A percentile compares a stretch with the other conserved stretches of the same genome.
phyloP scores from a whole-genome alignment of 164 flowering plant genomes.

The grape (Vitis vinifera) region ASM3070453v1 NC_081809.1:2775001-2775500 shows the following conservation, averaged over 20 bases:
- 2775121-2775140: conserved; percentile 29
- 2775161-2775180: background rate
- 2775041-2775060: conserved; percentile 42
- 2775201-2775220: conserved; percentile 28
- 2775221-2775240: conserved; percentile 46
- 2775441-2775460: no score
- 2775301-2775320: no score
- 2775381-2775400: no score
- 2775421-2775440: no score
- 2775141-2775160: background rate
- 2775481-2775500: no score
- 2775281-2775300: no score
- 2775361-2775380: no score
- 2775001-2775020: conserved; percentile 51
- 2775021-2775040: conserved; percentile 87
- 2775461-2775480: no score
- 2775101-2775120: conserved; percentile 21
- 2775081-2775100: conserved; percentile 10
- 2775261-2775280: no score
- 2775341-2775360: no score
- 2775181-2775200: conserved; percentile 5
- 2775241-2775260: conserved; percentile 24
- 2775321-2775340: no score
- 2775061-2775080: conserved; percentile 13
- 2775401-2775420: no score